Evolutionary conservation across 164 flowering plant genomes (phyloP), one percentile per base, ranked within the genome.

Genomic region (Houttuynia cordata): DNA sequence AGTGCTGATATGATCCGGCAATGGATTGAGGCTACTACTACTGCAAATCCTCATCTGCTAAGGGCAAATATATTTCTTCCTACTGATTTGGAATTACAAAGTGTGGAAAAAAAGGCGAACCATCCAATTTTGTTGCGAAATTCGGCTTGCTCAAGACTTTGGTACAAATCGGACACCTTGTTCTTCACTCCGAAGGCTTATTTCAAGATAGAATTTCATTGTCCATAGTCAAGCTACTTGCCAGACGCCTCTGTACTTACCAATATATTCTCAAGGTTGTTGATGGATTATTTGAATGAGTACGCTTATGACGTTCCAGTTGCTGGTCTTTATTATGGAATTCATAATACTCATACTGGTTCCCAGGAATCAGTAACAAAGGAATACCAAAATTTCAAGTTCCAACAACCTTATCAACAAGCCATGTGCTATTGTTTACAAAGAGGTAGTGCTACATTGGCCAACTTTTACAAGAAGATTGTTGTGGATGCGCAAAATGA

Each of bases 261-360:
- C 56, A 75, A 78, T 23, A 78, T 93, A 56, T 93, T 90, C 65
- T 71, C 92, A 1, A 81, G 82, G 61, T 66, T 93, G 65, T 67
- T 93, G 59, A 82, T 77, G 83, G 99, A 93, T 74, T 86, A 90
- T 76, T 74, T 93, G 83, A 93, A 90, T 86, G 99, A 93, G 81
- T 88, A 82, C 75, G 99, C 97, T 57, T 93, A 89, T 68, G 83
- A 89, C 78, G 98, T 97, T 61, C 84, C 83, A 75, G 86, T 89
- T 77, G 98, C 98, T 75, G 96, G 97, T 69, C 86, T 93, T 52
- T 72, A 82, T 63, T 93, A 93, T 74, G 74, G 68, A 51, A 75
- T 93, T 59, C 65, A 42, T 68, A 73, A 67, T 30, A 67, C 88
- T 15, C 80, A 80, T 51, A 53, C 62, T 69, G 98, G 98, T 53